Percentiles rank a stretch among this genome's conserved stretches.
Evolutionary conservation across 768 basidiomycete genomes (phyloP).

Genomic region (Cystofilobasidium macerans): DNA sequence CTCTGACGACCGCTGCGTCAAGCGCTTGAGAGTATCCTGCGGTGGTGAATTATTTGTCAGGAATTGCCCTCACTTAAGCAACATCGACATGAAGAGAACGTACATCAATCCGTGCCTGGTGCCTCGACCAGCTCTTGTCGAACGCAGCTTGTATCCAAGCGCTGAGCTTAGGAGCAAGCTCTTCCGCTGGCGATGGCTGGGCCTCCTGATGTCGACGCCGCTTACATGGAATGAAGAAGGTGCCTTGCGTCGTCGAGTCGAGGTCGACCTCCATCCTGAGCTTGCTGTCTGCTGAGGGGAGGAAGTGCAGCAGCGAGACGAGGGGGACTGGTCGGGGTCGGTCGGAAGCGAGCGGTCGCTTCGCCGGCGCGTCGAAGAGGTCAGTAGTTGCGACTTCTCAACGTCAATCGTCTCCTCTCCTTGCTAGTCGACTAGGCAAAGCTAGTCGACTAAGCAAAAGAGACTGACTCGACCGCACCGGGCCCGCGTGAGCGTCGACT

Average conservation of each 20-base stretch:
- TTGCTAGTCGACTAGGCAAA: no score
- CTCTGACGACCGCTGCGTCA: background rate
- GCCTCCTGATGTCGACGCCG: background rate
- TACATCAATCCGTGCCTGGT: background rate
- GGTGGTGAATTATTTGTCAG: no score
- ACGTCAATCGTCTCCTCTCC: no score
- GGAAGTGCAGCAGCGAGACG: background rate
- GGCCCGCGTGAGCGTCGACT: no score
- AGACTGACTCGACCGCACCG: no score
- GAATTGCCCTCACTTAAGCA: no score
- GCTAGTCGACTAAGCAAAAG: no score
- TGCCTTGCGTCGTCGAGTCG: conserved; percentile 1
- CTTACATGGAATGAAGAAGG: conserved; percentile 1
- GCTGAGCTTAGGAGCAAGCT: background rate
- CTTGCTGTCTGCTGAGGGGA: background rate
- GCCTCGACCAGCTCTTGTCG: background rate
- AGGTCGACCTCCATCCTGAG: background rate
- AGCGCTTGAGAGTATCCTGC: background rate
- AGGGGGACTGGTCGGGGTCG: background rate
- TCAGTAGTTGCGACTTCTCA: no score
- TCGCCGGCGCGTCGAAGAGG: no score
- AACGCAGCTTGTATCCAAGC: background rate
- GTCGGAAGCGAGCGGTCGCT: no score
- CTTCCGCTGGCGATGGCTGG: background rate
- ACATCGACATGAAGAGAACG: background rate